Base-by-base conservation (phyloP, 2,329 filamentous ascomycete genomes). In the Knufia petricola region DNA sequence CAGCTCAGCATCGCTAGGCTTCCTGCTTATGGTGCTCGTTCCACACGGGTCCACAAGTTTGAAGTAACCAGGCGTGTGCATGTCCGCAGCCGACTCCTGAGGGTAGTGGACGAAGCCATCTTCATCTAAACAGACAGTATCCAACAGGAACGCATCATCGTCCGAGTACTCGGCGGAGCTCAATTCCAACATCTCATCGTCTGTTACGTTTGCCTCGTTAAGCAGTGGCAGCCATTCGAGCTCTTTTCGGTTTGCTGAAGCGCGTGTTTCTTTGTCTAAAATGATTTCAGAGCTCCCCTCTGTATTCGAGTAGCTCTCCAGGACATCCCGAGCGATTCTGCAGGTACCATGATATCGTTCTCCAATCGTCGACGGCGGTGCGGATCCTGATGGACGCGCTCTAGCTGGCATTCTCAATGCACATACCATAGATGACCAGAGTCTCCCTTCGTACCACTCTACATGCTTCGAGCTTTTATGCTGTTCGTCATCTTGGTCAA, bases 401-500 rank as follows among this genome's bases (percentile, higher is more conserved):
- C 19, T 4, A 13, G 15, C 30, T n/a, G 44, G 44, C 34, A 28
- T 24, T 24, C 17, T 28, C 19, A 47, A 19, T 3, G 32, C 23
- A 30, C n/a, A 7, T 2, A 38, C n/a, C 44, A 38, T 47, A 21
- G 30, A 47, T 26, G 44, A 37, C 44, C 44, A 47, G 21, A 47
- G 32, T 10, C 19, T 31, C 19, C 31, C 44, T 26, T 39, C 32
- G 15, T 37, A 28, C 44, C 44, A 47, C 8, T 28, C 26, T 28
- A 12, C 26, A 28, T 28, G 6, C 6, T 28, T 28, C 26, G 15
- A 20, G 37, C 21, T 13, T 17, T 4, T 19, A 12, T 17, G 37
- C 21, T 21, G 12, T 13, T 39, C 37, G 15, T 17, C 17, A 21
- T 9, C 17, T 19, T 4, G 17, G 3, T 39, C n/a, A 19, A 20